Base-by-base conservation (phyloP, 2,329 filamentous ascomycete genomes). In the Talaromyces funiculosus region DNA sequence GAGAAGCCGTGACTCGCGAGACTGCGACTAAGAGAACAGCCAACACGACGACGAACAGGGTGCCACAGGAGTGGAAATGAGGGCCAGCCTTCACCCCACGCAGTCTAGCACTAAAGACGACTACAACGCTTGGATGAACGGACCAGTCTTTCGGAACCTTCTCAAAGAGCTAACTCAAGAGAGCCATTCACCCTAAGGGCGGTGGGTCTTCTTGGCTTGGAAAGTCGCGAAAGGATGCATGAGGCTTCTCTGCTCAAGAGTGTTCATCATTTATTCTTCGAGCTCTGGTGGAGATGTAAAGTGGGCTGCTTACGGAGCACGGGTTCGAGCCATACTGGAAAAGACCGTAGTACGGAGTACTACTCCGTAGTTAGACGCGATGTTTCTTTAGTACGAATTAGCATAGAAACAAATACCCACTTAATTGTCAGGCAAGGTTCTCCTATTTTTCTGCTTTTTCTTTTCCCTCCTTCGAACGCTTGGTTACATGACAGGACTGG, bases 61-160 rank as follows among this genome's bases (percentile, higher is more conserved):
- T 49, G 33, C 56, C 56, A 51, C 47, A 40, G 57, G 43, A 53
- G 45, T 59, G 57, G 57, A 59, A 59, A 59, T 59, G 57, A 59
- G 16, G 26, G 29, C 31, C 33, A 45, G 55, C 29, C 55, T 42
- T 45, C 57, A 53, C 57, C 57, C 57, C 57, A 59, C 57, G 57
- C 45, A 59, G 43, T 31, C 33, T 24, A 12, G 51, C 51, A 54
- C 51, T 54, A 38, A 38, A 54, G 33, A 14, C 33, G 31, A 54
- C 35, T 54, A 54, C 31, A 37, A 53, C 31, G 49, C 40, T 29
- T 38, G 43, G 29, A 45, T 37, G 40, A 57, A 57, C 57, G 57
- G 35, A 31, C 57, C 45, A 59, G 35, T 53, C 33, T 29, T 40
- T 54, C 40, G 24, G 33, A 37, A 38, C 20, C 33, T 33, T 59